Evolutionary conservation across 192 early-diverging fungal species (phyloP).

Genomic region (Backusella psychrophila): DNA sequence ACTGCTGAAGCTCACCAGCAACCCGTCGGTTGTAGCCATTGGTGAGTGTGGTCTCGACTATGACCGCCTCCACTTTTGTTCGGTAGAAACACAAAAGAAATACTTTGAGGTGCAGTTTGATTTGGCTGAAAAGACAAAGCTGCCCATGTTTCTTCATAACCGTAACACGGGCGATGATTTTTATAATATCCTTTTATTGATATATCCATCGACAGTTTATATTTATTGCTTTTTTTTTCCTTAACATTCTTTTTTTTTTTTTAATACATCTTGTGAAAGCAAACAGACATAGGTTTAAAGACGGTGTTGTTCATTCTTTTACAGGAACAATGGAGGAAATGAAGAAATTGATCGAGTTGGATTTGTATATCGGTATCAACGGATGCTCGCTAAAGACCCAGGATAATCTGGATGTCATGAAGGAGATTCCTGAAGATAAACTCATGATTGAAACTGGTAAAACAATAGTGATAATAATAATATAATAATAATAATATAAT

Average conservation of each 20-base stretch:
- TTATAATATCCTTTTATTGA: slow-evolving; percentile 47
- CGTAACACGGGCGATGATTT: slow-evolving; percentile 84
- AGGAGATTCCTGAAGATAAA: slow-evolving; percentile 69
- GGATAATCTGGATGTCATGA: slow-evolving; percentile 76
- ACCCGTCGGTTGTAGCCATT: slow-evolving; percentile 76
- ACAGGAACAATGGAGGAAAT: slow-evolving; percentile 73
- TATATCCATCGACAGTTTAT: no score
- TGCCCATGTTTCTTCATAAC: slow-evolving; percentile 94
- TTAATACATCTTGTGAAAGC: slow-evolving; percentile 42
- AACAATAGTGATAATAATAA: background rate
- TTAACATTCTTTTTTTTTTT: background rate
- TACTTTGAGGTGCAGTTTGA: slow-evolving; percentile 83
- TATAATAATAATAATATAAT: background rate
- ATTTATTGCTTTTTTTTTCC: no score
- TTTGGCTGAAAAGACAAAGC: slow-evolving; percentile 65
- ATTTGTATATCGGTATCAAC: slow-evolving; percentile 91
- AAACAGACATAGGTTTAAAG: slow-evolving; percentile 59
- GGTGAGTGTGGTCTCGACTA: slow-evolving; percentile 97
- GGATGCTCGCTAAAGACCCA: slow-evolving; percentile 92
- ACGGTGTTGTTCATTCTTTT: slow-evolving; percentile 90
- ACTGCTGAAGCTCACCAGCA: slow-evolving; percentile 45
- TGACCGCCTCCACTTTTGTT: slow-evolving; percentile 85
- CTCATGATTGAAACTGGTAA: slow-evolving; percentile 89
- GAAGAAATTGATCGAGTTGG: slow-evolving; percentile 60
- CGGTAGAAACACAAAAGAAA: slow-evolving; percentile 68